A percentile compares a stretch with the other conserved stretches of the same genome.
These are phyloP conservation scores for Esteya vermicola DNA, from an alignment of 2,329 filamentous ascomycete species.

Conservation along the genomic window DNA sequence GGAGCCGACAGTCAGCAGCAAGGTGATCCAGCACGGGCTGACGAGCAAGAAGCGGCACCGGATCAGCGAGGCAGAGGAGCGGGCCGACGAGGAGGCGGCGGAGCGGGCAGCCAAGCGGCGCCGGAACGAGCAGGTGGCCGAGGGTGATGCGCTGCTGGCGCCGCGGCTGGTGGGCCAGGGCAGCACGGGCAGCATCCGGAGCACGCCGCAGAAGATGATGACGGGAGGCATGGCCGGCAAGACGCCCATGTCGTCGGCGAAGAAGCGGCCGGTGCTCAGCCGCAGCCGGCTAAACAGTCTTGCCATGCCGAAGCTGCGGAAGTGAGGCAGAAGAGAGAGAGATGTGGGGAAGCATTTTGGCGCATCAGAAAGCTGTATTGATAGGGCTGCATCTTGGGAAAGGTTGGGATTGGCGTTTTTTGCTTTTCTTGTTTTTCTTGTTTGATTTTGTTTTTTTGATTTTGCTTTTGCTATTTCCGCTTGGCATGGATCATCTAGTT, in stretches of 20 bases:
- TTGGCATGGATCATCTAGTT: too few species aligned
- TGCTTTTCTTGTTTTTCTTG: not conserved
- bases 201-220: slow-evolving; percentile 5
- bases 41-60: slow-evolving; percentile 51
- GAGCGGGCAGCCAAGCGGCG: slow-evolving; percentile 45
- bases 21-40: slow-evolving; percentile 37
- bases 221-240: slow-evolving; percentile 4
- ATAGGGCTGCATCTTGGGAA: not conserved
- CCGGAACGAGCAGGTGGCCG: slow-evolving; percentile 31
- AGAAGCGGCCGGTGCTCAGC: slow-evolving; percentile 38
- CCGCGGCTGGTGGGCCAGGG: slow-evolving; percentile 25
- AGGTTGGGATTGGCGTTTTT: too few species aligned
- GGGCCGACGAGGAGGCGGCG: slow-evolving; percentile 30
- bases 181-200: slow-evolving; percentile 1
- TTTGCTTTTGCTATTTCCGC: too few species aligned
- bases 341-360: not conserved
- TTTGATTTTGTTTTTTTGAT: not conserved
- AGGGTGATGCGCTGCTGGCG: slow-evolving; percentile 38
- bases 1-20: slow-evolving; percentile 21
- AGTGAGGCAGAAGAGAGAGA: slow-evolving; percentile 9
- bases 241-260: slow-evolving; percentile 32
- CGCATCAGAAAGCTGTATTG: not conserved
- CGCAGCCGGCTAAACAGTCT: slow-evolving; percentile 48
- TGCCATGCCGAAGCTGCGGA: slow-evolving; percentile 42
- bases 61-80: slow-evolving; percentile 41